These are phyloP conservation scores for Candida glucosophila DNA, from an alignment of 1,139 yeast species.

Conservation along the genomic window DNA sequence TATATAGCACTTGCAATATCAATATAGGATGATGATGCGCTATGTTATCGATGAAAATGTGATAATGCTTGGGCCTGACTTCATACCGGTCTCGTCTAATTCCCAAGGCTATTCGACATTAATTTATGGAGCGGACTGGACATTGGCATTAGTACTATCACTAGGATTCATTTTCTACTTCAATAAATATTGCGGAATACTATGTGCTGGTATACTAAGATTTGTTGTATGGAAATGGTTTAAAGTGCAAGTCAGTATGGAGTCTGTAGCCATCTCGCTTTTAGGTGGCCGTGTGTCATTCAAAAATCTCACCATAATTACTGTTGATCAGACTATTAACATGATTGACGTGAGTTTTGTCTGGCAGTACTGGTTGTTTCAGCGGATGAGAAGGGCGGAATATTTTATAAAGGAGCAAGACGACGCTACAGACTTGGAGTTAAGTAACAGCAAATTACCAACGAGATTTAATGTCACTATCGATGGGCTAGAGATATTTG, in stretches of 20 bases:
- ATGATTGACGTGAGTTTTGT: slow-evolving; percentile 66
- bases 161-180: slow-evolving; percentile 67
- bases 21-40: too few relatives aligned
- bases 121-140: slow-evolving; percentile 80
- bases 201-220: slow-evolving; percentile 43
- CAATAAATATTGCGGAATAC: slow-evolving; percentile 62
- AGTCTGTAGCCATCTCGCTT: slow-evolving; percentile 65
- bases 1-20: too few relatives aligned
- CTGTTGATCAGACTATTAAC: slow-evolving; percentile 62
- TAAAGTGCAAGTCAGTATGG: slow-evolving; percentile 53
- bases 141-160: slow-evolving; percentile 53
- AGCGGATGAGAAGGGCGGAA: slow-evolving; percentile 44
- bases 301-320: slow-evolving; percentile 64
- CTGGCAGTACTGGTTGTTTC: slow-evolving; percentile 82
- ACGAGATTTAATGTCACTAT: slow-evolving; percentile 50
- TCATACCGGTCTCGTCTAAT: too few relatives aligned
- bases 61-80: too few relatives aligned
- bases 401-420: slow-evolving; percentile 18
- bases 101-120: too few relatives aligned
- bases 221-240: slow-evolving; percentile 56
- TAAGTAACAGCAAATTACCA: slow-evolving; percentile 49
- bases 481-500: slow-evolving; percentile 75
- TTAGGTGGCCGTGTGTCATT: slow-evolving; percentile 78
- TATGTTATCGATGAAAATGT: too few relatives aligned
- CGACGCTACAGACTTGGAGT: too few relatives aligned